Percentiles rank a stretch among this genome's conserved stretches.
Evolutionary conservation across 2,329 filamentous ascomycete species (phyloP).

Genomic region (Colletotrichum theobromicola): DNA sequence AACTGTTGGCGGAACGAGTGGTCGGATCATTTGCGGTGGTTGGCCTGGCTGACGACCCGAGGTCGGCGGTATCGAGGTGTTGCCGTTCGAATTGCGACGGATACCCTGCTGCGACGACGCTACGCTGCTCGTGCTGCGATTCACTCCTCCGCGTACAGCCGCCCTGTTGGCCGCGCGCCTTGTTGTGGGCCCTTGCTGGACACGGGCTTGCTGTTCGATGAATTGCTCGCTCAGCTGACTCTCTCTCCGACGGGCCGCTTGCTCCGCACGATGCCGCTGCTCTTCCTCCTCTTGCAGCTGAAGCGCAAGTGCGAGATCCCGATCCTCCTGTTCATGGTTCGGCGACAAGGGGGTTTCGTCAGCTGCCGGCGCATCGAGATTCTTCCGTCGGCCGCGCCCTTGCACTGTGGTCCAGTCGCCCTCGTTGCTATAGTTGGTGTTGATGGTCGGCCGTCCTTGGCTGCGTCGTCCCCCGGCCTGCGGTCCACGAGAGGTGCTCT

Average conservation of each 20-base stretch:
- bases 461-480: not conserved
- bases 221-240: constrained; percentile 72
- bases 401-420: constrained; percentile 63
- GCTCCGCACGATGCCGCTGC: constrained; percentile 68
- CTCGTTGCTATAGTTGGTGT: not conserved
- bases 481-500: constrained; percentile 2
- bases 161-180: constrained; percentile 25
- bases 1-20: constrained; percentile 48
- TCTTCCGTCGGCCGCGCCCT: constrained; percentile 6
- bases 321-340: constrained; percentile 75
- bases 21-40: constrained; percentile 46
- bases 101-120: constrained; percentile 3
- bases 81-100: constrained; percentile 19
- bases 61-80: not conserved
- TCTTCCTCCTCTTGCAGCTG: constrained; percentile 97
- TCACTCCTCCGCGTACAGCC: constrained; percentile 19
- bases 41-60: constrained; percentile 11
- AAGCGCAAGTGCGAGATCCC: constrained; percentile 85
- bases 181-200: constrained; percentile 29
- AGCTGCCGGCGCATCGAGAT: not conserved
- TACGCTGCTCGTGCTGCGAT: constrained; percentile 12
- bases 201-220: constrained; percentile 68
- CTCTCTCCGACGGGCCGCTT: constrained; percentile 68
- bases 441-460: not conserved
- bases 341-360: constrained; percentile 39